These are phyloP conservation scores for Cornus controversa DNA, from an alignment of 148 eudicot species.

Conservation along the genomic window DNA sequence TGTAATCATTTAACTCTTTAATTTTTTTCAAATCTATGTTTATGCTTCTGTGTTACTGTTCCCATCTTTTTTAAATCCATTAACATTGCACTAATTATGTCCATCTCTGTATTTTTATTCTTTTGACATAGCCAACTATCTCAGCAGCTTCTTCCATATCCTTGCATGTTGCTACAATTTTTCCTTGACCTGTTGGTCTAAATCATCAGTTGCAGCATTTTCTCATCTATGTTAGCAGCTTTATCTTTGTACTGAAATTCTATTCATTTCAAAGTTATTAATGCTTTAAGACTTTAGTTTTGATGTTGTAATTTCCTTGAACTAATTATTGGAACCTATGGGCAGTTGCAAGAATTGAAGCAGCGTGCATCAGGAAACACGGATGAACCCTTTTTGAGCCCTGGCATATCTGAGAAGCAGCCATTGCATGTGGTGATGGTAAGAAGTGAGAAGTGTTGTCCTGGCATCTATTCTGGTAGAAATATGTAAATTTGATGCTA, in stretches of 20 bases:
- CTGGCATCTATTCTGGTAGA: not conserved
- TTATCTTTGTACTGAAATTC: too few relatives aligned
- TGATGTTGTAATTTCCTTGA: not conserved
- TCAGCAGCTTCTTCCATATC: not conserved
- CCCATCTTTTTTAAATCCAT: not conserved
- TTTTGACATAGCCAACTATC: not conserved
- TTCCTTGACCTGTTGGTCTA: not conserved
- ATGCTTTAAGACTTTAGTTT: not conserved
- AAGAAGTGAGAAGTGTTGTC: slow-evolving; percentile 35
- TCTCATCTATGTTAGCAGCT: not conserved
- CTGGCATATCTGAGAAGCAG: slow-evolving; percentile 93
- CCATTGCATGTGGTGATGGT: slow-evolving; percentile 99
- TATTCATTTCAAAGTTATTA: not conserved
- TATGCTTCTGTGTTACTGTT: not conserved
- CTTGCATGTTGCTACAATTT: not conserved
- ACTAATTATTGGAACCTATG: slow-evolving; percentile 12
- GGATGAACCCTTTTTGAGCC: slow-evolving; percentile 65
- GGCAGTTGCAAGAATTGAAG: slow-evolving; percentile 88
- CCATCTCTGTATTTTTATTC: not conserved
- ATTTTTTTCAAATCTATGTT: too few relatives aligned
- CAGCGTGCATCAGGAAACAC: slow-evolving; percentile 79
- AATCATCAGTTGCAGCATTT: not conserved
- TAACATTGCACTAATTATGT: not conserved
- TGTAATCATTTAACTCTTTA: not conserved
- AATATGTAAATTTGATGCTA: not conserved